Percentiles rank a stretch among this genome's conserved stretches.
These are phyloP conservation scores for Rutstroemia sp. DNA, from an alignment of 2,329 filamentous ascomycete genomes.

Conservation along the genomic window DNA sequence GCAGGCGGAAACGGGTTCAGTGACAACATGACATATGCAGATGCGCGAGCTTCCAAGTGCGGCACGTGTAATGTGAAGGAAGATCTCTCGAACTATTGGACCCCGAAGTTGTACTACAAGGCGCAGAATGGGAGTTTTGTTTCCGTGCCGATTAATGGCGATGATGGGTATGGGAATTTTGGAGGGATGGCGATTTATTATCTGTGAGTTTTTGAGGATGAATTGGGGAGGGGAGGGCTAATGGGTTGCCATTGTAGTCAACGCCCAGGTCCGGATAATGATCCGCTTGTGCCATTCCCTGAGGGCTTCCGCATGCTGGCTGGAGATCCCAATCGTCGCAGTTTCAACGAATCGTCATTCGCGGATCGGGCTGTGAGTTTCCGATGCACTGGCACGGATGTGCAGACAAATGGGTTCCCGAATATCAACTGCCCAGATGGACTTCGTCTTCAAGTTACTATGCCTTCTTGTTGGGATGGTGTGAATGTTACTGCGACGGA, in stretches of 20 bases:
- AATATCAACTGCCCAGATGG: slow-evolving; percentile 45
- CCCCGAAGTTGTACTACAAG: slow-evolving; percentile 26
- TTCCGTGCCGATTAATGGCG: slow-evolving; percentile 27
- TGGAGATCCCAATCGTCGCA: slow-evolving; percentile 29
- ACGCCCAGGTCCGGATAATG: slow-evolving; percentile 5
- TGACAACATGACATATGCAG: slow-evolving; percentile 29
- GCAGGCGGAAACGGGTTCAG: slow-evolving; percentile 32
- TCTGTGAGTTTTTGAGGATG: slow-evolving; percentile 17
- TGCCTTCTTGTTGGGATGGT: slow-evolving; percentile 56
- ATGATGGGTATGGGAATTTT: slow-evolving; percentile 26
- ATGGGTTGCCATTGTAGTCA: neutral
- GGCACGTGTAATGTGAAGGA: slow-evolving; percentile 30
- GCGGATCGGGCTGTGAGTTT: slow-evolving; percentile 31
- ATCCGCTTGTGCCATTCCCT: slow-evolving; percentile 1
- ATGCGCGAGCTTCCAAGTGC: slow-evolving; percentile 25
- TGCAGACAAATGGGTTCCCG: slow-evolving; percentile 44
- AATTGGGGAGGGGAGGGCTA: neutral
- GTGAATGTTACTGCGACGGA: slow-evolving; percentile 45
- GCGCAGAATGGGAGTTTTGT: slow-evolving; percentile 29
- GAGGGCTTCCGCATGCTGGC: slow-evolving; percentile 40
- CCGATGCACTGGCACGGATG: slow-evolving; percentile 43
- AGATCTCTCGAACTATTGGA: slow-evolving; percentile 32
- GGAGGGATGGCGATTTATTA: slow-evolving; percentile 32
- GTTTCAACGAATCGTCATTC: slow-evolving; percentile 3
- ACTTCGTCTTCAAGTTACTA: slow-evolving; percentile 46